Base-by-base conservation (phyloP, 2,329 filamentous ascomycete species). In the Colletotrichum acutatum region DNA sequence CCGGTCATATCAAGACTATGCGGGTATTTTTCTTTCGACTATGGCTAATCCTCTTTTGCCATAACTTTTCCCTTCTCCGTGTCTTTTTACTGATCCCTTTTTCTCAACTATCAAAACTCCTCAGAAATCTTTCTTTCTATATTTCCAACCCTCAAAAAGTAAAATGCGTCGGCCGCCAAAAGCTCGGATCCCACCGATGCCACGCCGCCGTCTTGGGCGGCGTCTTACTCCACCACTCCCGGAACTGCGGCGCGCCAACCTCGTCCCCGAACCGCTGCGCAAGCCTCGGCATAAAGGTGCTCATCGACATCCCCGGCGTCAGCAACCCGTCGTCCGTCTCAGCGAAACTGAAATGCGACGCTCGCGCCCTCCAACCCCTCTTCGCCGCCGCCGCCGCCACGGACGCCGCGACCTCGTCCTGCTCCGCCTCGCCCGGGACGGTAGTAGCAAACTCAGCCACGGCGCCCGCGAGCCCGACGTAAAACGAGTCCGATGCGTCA, bases 381-480 rank as follows among this genome's bases (percentile, higher is more conserved):
- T 68, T 72, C 42, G 53, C 52, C 46, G 59, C 73, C 60, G 72
- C 76, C 65, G 30, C 30, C 2, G 56, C 49, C 34, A 60, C 57
- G 5, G 56, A 66, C 11, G 30, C 32, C 12, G 61, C 57, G 24
- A 57, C 58, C 32, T 59, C 52, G 9, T 57, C 61, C 8, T 68
- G 49, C 22, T 71, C 69, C 22, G 14, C 59, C 42, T 26, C 49
- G 8, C 34, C 56, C n/a, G 24, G 28, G 6, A 59, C 63, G 1
- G 42, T 49, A 0, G 71, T 70, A 14, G 64, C 42, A n/a, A 85
- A 82, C 74, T 90, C 86, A 7, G 86, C 79, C 2, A 90, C 79
- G 6, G 82, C 82, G 11, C 86, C 86, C 5, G 85, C 83, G 12
- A 89, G 79, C 3, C 88, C 88, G 14, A 85, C 83, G 78, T 88